A percentile compares a stretch with the other conserved stretches of the same genome.
Conservation (phyloP, 768 basidiomycete genomes). For the Leccinum broughii region DNA sequence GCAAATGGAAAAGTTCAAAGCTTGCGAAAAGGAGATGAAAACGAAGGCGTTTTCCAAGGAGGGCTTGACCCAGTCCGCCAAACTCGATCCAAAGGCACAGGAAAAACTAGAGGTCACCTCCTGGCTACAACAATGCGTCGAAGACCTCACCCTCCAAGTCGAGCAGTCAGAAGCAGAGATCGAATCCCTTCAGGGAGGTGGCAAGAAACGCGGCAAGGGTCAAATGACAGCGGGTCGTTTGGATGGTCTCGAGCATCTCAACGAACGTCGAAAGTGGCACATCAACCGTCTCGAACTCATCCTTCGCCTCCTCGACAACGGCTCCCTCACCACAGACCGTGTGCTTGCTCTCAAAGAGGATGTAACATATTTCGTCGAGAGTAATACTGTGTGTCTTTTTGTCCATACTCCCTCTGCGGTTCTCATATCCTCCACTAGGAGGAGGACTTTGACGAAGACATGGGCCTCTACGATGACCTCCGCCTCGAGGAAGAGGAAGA, state of each 20-base stretch:
- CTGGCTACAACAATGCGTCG: constrained; percentile 89
- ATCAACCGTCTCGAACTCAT: constrained; percentile 90
- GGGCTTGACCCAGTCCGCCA: constrained; percentile 90
- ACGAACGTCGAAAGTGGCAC: constrained; percentile 96
- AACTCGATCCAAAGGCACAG: constrained; percentile 95
- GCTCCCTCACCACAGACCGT: constrained; percentile 79
- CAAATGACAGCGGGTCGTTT: constrained; percentile 67
- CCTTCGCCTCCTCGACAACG: constrained; percentile 90
- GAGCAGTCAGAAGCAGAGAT: constrained; percentile 95
- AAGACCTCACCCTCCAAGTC: constrained; percentile 89
- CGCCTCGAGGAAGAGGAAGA: constrained; percentile 97
- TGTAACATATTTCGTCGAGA: constrained; percentile 94
- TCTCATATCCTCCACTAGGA: constrained; percentile 55
- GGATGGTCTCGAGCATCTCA: constrained; percentile 83
- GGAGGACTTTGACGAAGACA: constrained; percentile 96
- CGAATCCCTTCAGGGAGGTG: constrained; percentile 74
- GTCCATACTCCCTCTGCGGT: constrained; percentile 7
- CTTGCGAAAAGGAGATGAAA: constrained; percentile 99
- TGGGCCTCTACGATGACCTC: constrained; percentile 97
- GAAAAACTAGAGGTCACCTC: constrained; percentile 87
- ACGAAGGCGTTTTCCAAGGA: constrained; percentile 99
- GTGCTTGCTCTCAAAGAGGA: constrained; percentile 88
- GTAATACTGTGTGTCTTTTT: constrained; percentile 75
- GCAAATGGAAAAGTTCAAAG: constrained; percentile 99
- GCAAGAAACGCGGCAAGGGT: constrained; percentile 84